Conservation (phyloP, 148 eudicot species). For the Limonium bicolor region DNA sequence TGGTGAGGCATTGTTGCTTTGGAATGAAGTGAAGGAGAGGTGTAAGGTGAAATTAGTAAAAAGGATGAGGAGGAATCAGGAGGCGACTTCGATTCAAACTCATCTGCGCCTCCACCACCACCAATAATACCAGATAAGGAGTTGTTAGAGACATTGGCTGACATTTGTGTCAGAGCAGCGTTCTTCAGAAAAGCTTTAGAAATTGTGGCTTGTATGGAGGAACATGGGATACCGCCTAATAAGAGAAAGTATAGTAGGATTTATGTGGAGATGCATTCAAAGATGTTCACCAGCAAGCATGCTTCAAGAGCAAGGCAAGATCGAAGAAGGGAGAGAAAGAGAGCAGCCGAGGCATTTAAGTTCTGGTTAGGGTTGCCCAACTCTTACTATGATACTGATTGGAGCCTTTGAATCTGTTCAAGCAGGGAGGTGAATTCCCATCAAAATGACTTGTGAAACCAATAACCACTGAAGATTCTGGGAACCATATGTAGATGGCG, state of each 20-base stretch:
- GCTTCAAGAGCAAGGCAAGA: constrained; percentile 91
- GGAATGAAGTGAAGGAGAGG: constrained; percentile 92
- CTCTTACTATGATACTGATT: constrained; percentile 70
- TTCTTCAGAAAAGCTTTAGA: constrained; percentile 91
- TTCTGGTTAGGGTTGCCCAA: constrained; percentile 96
- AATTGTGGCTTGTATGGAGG: constrained; percentile 97
- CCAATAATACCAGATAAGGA: constrained; percentile 66
- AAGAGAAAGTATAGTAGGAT: constrained; percentile 77
- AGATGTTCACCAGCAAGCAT: constrained; percentile 96
- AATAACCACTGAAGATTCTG: too few species aligned
- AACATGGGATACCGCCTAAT: constrained; percentile 72
- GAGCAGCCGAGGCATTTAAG: constrained; percentile 97
- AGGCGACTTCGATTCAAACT: constrained; percentile 12
- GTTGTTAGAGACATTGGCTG: constrained; percentile 69
- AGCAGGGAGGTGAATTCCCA: constrained; percentile 10
- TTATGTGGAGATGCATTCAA: constrained; percentile 96
- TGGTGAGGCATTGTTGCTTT: constrained; percentile 79
- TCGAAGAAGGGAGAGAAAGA: constrained; percentile 60
- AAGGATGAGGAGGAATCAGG: constrained; percentile 17
- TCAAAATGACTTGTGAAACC: constrained; percentile 1
- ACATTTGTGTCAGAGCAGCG: constrained; percentile 90
- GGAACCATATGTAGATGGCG: too few species aligned
- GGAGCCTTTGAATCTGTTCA: constrained; percentile 43
- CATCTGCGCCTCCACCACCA: too few species aligned
- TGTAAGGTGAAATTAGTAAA: constrained; percentile 18